Conservation (phyloP, 805 yeast genomes). For the Candida germanica region DNA sequence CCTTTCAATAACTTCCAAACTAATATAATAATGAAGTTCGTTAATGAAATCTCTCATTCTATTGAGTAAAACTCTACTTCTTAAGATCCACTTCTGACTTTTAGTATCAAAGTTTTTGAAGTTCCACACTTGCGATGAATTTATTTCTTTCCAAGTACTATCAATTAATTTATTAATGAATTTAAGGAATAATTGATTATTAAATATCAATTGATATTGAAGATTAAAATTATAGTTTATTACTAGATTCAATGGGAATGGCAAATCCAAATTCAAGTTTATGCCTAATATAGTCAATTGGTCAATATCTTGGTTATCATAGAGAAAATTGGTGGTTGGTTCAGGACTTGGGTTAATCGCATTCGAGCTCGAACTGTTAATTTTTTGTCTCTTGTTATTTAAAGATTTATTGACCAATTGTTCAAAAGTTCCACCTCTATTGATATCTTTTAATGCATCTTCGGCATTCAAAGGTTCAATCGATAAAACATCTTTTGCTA, state of each 20-base stretch:
- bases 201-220: constrained; percentile 76
- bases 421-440: constrained; percentile 23
- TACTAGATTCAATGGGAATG: constrained; percentile 83
- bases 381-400: constrained; percentile 29
- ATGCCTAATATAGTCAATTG: constrained; percentile 49
- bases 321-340: constrained; percentile 3
- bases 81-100: constrained; percentile 51
- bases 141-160: constrained; percentile 69
- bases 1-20: constrained; percentile 56
- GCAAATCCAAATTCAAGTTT: constrained; percentile 59
- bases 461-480: constrained; percentile 55
- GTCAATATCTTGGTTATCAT: constrained; percentile 29
- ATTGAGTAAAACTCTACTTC: constrained; percentile 53
- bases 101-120: constrained; percentile 40
- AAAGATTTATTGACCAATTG: constrained; percentile 26
- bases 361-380: constrained; percentile 5
- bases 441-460: constrained; percentile 40
- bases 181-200: constrained; percentile 65
- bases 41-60: constrained; percentile 57
- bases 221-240: constrained; percentile 65
- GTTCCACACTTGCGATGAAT: constrained; percentile 65
- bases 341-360: neutral
- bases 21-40: constrained; percentile 53
- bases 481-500: constrained; percentile 48
- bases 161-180: constrained; percentile 59